Conservation (phyloP, 306 rosid genomes). For the Prinsepia uniflora region DNA sequence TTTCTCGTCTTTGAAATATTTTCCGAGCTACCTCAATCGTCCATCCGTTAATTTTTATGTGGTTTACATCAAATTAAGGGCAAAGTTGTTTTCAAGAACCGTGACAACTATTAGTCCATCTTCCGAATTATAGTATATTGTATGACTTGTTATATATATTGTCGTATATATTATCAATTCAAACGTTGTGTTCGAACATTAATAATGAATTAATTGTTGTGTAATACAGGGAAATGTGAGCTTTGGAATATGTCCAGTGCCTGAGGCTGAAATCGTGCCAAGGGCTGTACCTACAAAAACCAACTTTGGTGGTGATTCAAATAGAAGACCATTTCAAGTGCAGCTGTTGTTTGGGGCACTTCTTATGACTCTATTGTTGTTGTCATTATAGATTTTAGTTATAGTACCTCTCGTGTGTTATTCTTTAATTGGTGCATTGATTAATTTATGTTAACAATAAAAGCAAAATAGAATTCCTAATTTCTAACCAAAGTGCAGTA, state of each 20-base stretch:
- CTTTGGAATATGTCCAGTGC: conserved; percentile 10
- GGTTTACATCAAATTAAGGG: too few relatives aligned
- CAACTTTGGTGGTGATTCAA: conserved; percentile 11
- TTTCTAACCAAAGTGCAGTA: not conserved
- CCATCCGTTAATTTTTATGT: too few relatives aligned
- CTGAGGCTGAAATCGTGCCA: conserved; percentile 10
- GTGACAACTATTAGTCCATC: too few relatives aligned
- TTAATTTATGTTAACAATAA: too few relatives aligned
- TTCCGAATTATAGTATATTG: too few relatives aligned
- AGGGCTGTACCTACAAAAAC: not conserved
- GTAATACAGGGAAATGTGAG: conserved; percentile 5
- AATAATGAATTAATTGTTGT: not conserved
- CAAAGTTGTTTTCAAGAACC: too few relatives aligned
- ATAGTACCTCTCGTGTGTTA: not conserved
- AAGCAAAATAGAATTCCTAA: not conserved
- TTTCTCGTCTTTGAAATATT: not conserved
- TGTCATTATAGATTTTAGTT: not conserved
- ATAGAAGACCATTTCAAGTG: not conserved
- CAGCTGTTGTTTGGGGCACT: not conserved
- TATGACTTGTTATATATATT: too few relatives aligned
- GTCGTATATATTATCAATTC: too few relatives aligned
- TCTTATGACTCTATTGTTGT: not conserved
- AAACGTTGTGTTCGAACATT: too few relatives aligned
- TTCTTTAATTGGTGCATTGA: not conserved
- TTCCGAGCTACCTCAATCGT: too few relatives aligned